A percentile compares a stretch with the other conserved stretches of the same genome.
phyloP scores from a whole-genome alignment of 139 green algal species.

The Chlamydomonas eustigma region DNA sequence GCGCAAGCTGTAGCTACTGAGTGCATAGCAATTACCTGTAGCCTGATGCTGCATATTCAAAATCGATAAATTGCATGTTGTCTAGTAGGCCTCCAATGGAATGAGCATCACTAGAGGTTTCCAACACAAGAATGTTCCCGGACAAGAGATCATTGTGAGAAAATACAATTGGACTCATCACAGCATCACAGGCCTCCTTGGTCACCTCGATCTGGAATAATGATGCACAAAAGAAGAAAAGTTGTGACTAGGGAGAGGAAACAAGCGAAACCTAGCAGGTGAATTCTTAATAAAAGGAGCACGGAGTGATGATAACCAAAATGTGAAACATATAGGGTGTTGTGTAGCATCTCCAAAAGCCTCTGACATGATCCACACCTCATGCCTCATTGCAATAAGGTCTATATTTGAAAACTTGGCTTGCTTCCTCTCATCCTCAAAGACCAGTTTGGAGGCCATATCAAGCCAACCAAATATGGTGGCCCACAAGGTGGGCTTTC shows the following conservation, averaged over 20 bases:
- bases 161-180: constrained; percentile 63
- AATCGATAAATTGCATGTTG: constrained; percentile 87
- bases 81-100: too few species aligned
- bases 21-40: constrained; percentile 36
- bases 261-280: neutral
- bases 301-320: too few species aligned
- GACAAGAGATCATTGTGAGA: constrained; percentile 85
- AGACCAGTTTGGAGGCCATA: constrained; percentile 51
- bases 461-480: constrained; percentile 53
- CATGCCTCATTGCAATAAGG: neutral
- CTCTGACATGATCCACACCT: neutral
- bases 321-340: neutral
- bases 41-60: constrained; percentile 84
- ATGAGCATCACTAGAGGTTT: neutral
- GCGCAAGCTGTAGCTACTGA: too few species aligned
- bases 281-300: neutral
- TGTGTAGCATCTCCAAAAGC: neutral
- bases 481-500: neutral
- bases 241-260: too few species aligned
- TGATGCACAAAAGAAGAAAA: too few species aligned
- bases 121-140: constrained; percentile 82
- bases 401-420: neutral
- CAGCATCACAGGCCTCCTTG: constrained; percentile 25
- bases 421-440: constrained; percentile 56
- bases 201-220: constrained; percentile 47